phyloP scores from a whole-genome alignment of 2,329 filamentous ascomycete genomes.

The Sarocladiaceae sp. region DNA sequence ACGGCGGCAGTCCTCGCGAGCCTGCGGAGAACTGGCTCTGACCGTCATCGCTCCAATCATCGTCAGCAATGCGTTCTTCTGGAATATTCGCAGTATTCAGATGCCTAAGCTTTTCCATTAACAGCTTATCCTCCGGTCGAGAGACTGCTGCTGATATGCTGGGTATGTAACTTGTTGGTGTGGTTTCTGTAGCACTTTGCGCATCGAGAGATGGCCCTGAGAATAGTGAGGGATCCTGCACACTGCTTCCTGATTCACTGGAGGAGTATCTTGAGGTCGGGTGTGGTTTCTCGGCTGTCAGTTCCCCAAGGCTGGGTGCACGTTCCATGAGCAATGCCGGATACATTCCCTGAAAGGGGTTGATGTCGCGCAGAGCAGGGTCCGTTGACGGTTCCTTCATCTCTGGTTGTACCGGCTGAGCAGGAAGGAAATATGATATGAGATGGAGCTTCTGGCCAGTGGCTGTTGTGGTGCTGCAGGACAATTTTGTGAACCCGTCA shows the following conservation, averaged over 20 bases:
- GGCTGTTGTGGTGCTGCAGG: background rate
- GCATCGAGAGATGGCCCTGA: background rate
- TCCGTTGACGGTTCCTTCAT: background rate
- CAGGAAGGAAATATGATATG: background rate
- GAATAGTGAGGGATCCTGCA: background rate
- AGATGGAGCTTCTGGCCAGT: background rate
- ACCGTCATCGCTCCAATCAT: background rate
- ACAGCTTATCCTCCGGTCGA: background rate
- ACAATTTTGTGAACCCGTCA: constrained; percentile 16
- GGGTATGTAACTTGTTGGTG: background rate
- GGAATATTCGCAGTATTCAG: background rate
- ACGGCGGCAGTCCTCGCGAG: background rate
- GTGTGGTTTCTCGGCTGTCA: background rate
- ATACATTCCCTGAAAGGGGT: background rate
- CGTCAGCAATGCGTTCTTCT: background rate
- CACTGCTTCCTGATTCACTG: background rate
- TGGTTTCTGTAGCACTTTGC: background rate
- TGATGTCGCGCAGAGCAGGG: background rate
- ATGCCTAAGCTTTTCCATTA: background rate
- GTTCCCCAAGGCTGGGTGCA: background rate
- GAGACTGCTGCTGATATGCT: background rate
- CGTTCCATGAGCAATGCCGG: background rate
- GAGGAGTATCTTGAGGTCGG: background rate
- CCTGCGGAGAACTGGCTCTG: background rate
- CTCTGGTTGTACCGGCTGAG: background rate